Percentiles rank a stretch among this genome's conserved stretches.
Evolutionary conservation across 2,329 filamentous ascomycete genomes (phyloP).

Genomic region (Penicillium sp.): DNA sequence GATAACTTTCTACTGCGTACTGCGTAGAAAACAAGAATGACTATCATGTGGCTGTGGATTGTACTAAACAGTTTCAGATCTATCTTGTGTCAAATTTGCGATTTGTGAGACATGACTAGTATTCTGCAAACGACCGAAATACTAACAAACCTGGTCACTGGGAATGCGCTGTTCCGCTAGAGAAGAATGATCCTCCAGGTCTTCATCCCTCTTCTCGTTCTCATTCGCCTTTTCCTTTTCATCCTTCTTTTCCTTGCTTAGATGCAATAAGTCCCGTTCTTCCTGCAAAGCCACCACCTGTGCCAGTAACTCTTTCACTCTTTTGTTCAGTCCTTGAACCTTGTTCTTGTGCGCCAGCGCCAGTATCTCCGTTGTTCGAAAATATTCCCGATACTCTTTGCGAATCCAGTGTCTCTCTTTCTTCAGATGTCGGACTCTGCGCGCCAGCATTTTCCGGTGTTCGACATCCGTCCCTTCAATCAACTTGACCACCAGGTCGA

Average conservation of each 20-base stretch:
- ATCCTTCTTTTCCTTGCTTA: not conserved
- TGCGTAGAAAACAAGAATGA: not conserved
- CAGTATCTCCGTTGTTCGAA: constrained; percentile 14
- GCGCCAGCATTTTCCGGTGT: constrained; percentile 18
- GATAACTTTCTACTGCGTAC: not conserved
- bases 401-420: constrained; percentile 20
- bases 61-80: not conserved
- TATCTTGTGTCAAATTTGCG: not conserved
- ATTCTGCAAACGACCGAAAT: not conserved
- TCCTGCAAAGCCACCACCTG: not conserved
- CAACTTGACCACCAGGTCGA: constrained; percentile 25
- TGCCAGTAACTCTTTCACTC: constrained; percentile 7
- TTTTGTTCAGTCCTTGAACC: constrained; percentile 5
- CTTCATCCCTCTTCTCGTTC: too few species aligned
- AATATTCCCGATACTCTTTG: constrained; percentile 19
- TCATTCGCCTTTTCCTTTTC: not conserved
- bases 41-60: not conserved
- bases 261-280: constrained; percentile 1
- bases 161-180: not conserved
- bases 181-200: not conserved
- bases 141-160: not conserved
- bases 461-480: constrained; percentile 21
- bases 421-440: constrained; percentile 14
- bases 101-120: not conserved
- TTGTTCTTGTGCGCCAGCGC: constrained; percentile 13